phyloP scores from a whole-genome alignment of 2,329 filamentous ascomycete genomes.

The Talaromyces sp. region DNA sequence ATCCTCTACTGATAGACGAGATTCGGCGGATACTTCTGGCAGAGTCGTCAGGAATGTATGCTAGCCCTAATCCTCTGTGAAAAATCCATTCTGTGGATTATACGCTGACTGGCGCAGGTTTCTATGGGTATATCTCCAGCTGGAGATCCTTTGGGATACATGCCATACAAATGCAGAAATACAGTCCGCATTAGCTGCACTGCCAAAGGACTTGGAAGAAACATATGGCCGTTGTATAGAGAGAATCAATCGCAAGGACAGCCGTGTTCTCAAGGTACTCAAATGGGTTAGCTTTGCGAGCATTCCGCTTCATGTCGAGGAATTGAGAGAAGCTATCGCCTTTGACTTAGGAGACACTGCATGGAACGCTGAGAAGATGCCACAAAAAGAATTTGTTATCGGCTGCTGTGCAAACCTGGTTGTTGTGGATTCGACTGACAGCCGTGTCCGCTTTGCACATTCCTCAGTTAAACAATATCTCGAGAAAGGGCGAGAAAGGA shows the following conservation, averaged over 20 bases:
- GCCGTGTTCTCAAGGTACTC: constrained; percentile 12
- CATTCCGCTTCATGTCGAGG: constrained; percentile 18
- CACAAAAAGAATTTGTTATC: constrained; percentile 15
- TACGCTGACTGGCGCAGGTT: constrained; percentile 14
- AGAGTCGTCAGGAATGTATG: constrained; percentile 5
- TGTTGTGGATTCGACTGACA: constrained; percentile 15
- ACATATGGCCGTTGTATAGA: constrained; percentile 17
- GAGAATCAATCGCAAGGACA: constrained; percentile 13
- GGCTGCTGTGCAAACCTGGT: constrained; percentile 21
- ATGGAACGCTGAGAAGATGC: constrained; percentile 17
- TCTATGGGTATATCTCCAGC: constrained; percentile 19
- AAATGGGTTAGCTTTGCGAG: constrained; percentile 20
- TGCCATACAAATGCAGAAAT: constrained; percentile 19
- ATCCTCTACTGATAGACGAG: constrained; percentile 4
- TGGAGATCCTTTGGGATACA: constrained; percentile 20
- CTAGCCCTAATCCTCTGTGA: no score
- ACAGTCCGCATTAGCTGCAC: constrained; percentile 9
- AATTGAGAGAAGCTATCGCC: constrained; percentile 18
- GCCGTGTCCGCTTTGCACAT: constrained; percentile 19
- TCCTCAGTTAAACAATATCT: constrained; percentile 20
- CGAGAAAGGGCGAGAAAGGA: constrained; percentile 3
- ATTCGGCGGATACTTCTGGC: not conserved
- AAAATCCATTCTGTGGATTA: not conserved
- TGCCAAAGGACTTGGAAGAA: constrained; percentile 19
- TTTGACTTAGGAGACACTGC: constrained; percentile 14